Percentiles rank a stretch among this genome's conserved stretches.
Evolutionary conservation across 257 asterid species (phyloP).

Genomic region (Solanum chmielewskii): DNA sequence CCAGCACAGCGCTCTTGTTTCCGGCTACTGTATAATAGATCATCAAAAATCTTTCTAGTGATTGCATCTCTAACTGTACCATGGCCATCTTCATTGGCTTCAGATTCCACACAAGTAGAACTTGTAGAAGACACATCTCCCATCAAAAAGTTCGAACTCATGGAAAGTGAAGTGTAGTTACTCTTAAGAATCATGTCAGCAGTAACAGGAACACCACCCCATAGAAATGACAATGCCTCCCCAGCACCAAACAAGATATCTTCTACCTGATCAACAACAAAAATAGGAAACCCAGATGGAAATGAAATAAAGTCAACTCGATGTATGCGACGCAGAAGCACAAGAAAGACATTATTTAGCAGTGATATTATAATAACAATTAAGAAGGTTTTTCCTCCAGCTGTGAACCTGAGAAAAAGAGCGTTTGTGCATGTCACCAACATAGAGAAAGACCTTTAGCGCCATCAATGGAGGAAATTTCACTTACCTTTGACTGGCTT

Average conservation of each 20-base stretch:
- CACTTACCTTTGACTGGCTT: conserved; percentile 75
- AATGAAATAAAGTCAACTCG: not conserved
- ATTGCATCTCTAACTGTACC: conserved; percentile 68
- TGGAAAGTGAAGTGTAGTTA: conserved; percentile 82
- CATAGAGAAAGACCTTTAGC: not conserved
- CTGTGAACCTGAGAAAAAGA: not conserved
- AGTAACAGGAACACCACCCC: conserved; percentile 98
- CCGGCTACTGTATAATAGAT: conserved; percentile 75
- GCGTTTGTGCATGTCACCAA: not conserved
- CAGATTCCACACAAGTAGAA: conserved; percentile 29
- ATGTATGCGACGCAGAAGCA: not conserved
- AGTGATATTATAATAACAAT: not conserved
- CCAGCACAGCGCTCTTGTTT: conserved; percentile 99
- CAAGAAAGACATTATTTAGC: not conserved
- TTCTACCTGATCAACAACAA: conserved; percentile 52
- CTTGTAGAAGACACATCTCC: conserved; percentile 58
- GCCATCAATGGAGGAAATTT: not conserved
- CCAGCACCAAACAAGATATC: conserved; percentile 98
- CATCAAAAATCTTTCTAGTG: conserved; percentile 85
- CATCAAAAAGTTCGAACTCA: conserved; percentile 85
- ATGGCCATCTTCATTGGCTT: conserved; percentile 46
- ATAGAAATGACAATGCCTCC: conserved; percentile 91
- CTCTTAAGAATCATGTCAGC: conserved; percentile 71
- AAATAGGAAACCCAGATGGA: not conserved
- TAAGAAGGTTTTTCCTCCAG: not conserved